Evolutionary conservation across 2,329 filamentous ascomycete species (phyloP).

Genomic region (Penicillium rolfsii): DNA sequence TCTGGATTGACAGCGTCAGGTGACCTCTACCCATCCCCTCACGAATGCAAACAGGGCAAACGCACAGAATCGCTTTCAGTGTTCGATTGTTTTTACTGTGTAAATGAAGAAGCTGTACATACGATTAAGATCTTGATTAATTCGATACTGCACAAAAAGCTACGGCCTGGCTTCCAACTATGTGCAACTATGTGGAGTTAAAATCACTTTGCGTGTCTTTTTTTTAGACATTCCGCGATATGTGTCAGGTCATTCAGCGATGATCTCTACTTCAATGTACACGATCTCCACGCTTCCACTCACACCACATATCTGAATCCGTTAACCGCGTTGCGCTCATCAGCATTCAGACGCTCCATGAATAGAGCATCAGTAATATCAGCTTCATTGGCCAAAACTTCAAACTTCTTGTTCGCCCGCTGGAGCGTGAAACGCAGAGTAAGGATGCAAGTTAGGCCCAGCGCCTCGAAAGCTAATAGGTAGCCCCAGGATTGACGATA

Average conservation of each 20-base stretch:
- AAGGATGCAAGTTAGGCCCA: constrained; percentile 17
- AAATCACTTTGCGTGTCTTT: too few relatives aligned
- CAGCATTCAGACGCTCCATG: constrained; percentile 9
- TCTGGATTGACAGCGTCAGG: background rate
- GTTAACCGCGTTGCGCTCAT: constrained; percentile 16
- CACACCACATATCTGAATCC: constrained; percentile 22
- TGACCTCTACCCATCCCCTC: background rate
- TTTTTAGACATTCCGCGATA: too few relatives aligned
- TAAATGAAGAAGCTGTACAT: too few relatives aligned
- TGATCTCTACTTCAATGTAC: too few relatives aligned
- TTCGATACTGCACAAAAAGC: background rate
- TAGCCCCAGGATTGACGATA: constrained; percentile 21
- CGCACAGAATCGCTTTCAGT: background rate
- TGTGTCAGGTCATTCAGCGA: too few relatives aligned
- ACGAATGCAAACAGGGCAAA: background rate
- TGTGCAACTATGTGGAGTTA: too few relatives aligned
- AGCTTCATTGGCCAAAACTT: constrained; percentile 7
- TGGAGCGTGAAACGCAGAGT: constrained; percentile 13
- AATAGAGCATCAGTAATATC: constrained; percentile 9
- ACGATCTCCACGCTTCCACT: background rate
- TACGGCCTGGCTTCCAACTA: too few relatives aligned
- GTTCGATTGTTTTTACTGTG: too few relatives aligned
- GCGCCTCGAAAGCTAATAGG: constrained; percentile 15
- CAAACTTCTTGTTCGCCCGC: constrained; percentile 17
- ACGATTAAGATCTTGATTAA: background rate